Evolutionary conservation across 140 eudicot species (phyloP).

Genomic region (Oenanthe javanica): DNA sequence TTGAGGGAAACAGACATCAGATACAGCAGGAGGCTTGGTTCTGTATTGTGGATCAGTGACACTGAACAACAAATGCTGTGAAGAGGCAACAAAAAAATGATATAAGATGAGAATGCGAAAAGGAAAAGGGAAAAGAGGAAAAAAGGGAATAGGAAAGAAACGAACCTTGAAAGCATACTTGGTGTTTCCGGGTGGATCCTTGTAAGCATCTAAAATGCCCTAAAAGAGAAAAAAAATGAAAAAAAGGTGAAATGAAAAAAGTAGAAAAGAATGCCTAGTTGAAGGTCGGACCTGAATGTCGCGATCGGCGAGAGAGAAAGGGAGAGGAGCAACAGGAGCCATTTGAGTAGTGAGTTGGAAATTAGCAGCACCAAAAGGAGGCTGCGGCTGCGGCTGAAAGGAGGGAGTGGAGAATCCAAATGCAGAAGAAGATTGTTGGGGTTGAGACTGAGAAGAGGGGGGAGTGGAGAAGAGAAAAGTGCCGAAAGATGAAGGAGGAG

Average conservation of each 20-base stretch:
- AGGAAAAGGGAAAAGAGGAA: no score
- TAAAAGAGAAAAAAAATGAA: constrained; percentile 6
- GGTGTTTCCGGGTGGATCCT: constrained; percentile 73
- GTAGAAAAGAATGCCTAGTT: no score
- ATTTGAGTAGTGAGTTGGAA: constrained; percentile 87
- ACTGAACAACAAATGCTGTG: constrained; percentile 87
- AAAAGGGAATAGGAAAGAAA: neutral
- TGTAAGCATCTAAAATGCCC: constrained; percentile 93
- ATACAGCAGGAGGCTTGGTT: constrained; percentile 87
- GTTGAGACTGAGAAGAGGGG: constrained; percentile 51
- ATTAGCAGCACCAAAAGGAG: constrained; percentile 38
- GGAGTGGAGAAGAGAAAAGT: constrained; percentile 57
- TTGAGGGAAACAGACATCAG: constrained; percentile 66
- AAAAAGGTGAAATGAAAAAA: no score
- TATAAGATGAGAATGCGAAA: no score
- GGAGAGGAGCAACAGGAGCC: constrained; percentile 98
- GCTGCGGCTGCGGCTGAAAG: neutral
- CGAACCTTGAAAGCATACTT: constrained; percentile 90
- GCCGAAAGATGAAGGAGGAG: constrained; percentile 69
- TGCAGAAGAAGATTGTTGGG: constrained; percentile 29
- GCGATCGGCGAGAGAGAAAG: constrained; percentile 95
- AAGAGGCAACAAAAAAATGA: constrained; percentile 19
- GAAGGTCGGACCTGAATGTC: constrained; percentile 49
- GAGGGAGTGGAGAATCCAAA: constrained; percentile 36
- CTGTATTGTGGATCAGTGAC: constrained; percentile 79